These are phyloP conservation scores for Xerocomellus dryophilus DNA, from an alignment of 768 basidiomycete genomes.

Conservation along the genomic window DNA sequence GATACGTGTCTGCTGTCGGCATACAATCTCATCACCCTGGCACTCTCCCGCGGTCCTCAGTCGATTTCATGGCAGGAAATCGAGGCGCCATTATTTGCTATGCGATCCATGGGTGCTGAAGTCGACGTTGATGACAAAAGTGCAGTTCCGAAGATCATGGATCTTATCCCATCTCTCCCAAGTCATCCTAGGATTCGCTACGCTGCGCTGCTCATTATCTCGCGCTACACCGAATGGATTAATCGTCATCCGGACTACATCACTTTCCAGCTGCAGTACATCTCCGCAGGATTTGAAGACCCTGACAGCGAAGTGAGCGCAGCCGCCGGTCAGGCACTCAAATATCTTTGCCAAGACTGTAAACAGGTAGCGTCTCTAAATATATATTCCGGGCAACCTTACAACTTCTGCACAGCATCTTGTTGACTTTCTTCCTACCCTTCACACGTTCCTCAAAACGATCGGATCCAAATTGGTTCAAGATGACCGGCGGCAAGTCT, in stretches of 20 bases:
- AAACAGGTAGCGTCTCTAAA: constrained; percentile 53
- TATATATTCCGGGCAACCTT: constrained; percentile 6
- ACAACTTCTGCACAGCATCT: constrained; percentile 58
- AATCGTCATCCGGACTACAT: constrained; percentile 86
- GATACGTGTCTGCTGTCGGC: constrained; percentile 78
- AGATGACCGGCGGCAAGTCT: constrained; percentile 88
- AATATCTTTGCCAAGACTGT: constrained; percentile 96
- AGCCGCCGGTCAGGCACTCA: constrained; percentile 93
- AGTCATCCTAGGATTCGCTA: constrained; percentile 90
- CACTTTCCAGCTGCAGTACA: constrained; percentile 80
- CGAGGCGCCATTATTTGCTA: constrained; percentile 94
- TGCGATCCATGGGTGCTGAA: constrained; percentile 97
- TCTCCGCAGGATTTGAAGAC: constrained; percentile 88
- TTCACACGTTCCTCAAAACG: constrained; percentile 83
- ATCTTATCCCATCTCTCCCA: constrained; percentile 87
- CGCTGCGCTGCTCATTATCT: constrained; percentile 90
- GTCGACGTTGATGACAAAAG: constrained; percentile 78
- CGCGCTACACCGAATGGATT: constrained; percentile 97
- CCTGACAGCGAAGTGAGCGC: constrained; percentile 78
- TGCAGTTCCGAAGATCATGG: constrained; percentile 95
- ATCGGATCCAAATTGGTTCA: constrained; percentile 77
- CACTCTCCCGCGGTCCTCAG: constrained; percentile 58
- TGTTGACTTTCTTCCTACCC: constrained; percentile 84
- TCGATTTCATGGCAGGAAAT: constrained; percentile 89
- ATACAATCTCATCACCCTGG: constrained; percentile 74